A percentile compares a stretch with the other conserved stretches of the same genome.
Evolutionary conservation across 192 early-diverging fungal species (phyloP).

Genomic region (Linnemannia schmuckeri): DNA sequence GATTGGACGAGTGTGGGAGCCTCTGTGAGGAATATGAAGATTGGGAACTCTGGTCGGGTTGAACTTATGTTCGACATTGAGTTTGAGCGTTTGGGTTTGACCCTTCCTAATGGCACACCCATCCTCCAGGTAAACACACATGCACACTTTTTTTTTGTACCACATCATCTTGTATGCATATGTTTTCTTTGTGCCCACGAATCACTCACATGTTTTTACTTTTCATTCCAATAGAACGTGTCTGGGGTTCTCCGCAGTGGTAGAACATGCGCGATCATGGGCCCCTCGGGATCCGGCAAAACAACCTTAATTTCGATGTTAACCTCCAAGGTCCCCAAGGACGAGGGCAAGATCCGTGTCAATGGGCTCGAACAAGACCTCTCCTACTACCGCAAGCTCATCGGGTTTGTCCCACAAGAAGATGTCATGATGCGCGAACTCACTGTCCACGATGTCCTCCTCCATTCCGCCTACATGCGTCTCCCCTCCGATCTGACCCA

Average conservation of each 20-base stretch:
- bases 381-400: slow-evolving; percentile 69
- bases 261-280: slow-evolving; percentile 70
- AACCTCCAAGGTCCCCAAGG: slow-evolving; percentile 68
- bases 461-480: slow-evolving; percentile 76
- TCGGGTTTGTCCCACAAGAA: slow-evolving; percentile 80
- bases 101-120: slow-evolving; percentile 50
- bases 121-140: slow-evolving; percentile 62
- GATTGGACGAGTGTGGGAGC: background rate
- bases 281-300: slow-evolving; percentile 68
- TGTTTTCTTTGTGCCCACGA: background rate
- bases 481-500: slow-evolving; percentile 55
- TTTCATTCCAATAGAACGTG: slow-evolving; percentile 45
- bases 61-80: slow-evolving; percentile 64
- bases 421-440: slow-evolving; percentile 72
- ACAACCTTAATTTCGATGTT: slow-evolving; percentile 71
- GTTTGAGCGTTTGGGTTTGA: slow-evolving; percentile 49
- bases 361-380: slow-evolving; percentile 69
- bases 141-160: background rate
- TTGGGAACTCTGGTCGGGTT: background rate
- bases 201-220: background rate
- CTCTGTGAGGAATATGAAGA: background rate
- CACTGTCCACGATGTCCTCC: slow-evolving; percentile 72
- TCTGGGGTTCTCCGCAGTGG: slow-evolving; percentile 65
- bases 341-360: slow-evolving; percentile 63
- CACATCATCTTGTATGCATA: background rate